Evolutionary conservation across 106 monocot genomes (phyloP).

Genomic region (Dendrobium catenatum): DNA sequence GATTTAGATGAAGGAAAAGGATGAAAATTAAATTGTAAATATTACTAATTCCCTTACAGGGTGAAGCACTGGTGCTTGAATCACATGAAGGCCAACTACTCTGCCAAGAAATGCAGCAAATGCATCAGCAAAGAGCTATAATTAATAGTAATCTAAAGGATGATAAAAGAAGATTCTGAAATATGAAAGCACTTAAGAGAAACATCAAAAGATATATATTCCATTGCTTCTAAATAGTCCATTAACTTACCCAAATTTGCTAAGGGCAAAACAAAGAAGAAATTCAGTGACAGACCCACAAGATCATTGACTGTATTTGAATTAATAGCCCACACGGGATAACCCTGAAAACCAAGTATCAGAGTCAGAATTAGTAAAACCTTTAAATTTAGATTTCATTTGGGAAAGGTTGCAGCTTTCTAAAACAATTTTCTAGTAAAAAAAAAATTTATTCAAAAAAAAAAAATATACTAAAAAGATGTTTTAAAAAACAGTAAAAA

Average conservation of each 20-base stretch:
- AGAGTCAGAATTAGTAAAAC: not conserved
- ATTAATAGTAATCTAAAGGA: not conserved
- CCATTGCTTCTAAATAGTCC: not conserved
- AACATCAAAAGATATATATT: not conserved
- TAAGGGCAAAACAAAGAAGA: conserved; percentile 73
- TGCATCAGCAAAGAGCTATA: not conserved
- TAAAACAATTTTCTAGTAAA: no score
- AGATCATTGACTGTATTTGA: conserved; percentile 55
- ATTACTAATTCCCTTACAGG: conserved; percentile 48
- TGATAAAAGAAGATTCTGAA: not conserved
- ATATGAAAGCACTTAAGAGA: not conserved
- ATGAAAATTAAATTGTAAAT: not conserved
- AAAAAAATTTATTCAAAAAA: no score
- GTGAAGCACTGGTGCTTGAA: conserved; percentile 76
- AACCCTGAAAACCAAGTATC: conserved; percentile 45
- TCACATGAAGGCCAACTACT: conserved; percentile 73
- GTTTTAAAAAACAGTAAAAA: no score
- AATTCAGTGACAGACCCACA: conserved; percentile 78
- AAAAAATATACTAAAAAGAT: no score
- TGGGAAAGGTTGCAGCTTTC: no score
- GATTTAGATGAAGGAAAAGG: not conserved
- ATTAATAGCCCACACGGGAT: conserved; percentile 84
- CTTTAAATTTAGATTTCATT: not conserved
- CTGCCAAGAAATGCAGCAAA: conserved; percentile 38
- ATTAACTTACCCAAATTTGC: conserved; percentile 50